Percentiles rank a stretch among this genome's conserved stretches.
Conservation (phyloP, 2,329 filamentous ascomycete species). For the Colletotrichum abscissum region DNA sequence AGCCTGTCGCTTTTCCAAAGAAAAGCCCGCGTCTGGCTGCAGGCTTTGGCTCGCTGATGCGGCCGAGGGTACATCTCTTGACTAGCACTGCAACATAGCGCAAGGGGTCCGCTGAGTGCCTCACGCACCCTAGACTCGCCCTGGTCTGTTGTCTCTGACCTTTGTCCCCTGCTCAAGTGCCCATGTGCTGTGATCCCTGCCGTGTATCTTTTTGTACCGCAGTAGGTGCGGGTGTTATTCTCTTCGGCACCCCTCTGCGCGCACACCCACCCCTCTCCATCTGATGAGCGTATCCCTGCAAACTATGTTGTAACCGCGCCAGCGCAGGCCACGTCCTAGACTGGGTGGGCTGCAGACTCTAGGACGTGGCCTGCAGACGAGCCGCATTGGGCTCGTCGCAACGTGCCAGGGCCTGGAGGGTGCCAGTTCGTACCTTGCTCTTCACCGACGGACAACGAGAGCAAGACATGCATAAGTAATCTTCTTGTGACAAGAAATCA, state of each 20-base stretch:
- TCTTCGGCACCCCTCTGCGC: neutral
- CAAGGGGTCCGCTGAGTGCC: neutral
- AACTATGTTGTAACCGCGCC: neutral
- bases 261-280: neutral
- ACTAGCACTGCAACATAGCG: neutral
- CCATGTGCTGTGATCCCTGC: neutral
- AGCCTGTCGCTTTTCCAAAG: neutral
- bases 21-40: neutral
- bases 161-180: neutral
- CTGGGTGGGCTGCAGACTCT: neutral
- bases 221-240: neutral
- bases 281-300: neutral
- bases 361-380: too few species aligned
- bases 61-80: neutral
- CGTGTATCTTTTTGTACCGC: neutral
- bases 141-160: neutral
- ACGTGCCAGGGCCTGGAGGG: neutral
- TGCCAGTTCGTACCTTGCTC: neutral
- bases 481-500: too few species aligned
- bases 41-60: neutral
- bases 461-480: too few species aligned
- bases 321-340: neutral
- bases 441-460: neutral
- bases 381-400: neutral
- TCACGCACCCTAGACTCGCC: neutral